Evolutionary conservation across 305 asterid genomes (phyloP).

Genomic region (Rubia peregrina): DNA sequence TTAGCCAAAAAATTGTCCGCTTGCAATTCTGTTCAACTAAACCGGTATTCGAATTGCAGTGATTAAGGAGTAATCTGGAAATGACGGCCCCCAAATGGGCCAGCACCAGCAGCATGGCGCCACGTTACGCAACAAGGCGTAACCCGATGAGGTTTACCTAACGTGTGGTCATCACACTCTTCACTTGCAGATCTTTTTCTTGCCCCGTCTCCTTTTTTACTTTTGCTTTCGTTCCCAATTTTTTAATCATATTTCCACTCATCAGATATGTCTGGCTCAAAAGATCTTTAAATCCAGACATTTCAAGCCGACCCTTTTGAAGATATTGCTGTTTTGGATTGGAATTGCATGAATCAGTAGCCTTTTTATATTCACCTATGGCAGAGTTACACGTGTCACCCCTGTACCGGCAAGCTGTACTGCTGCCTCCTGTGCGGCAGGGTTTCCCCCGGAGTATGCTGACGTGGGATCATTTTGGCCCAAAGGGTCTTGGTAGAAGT

Average conservation of each 20-base stretch:
- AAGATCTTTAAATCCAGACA: background rate
- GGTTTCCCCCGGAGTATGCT: slow-evolving; percentile 29
- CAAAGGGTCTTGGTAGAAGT: slow-evolving; percentile 28
- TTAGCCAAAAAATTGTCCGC: background rate
- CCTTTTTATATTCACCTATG: slow-evolving; percentile 23
- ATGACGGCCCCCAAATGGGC: slow-evolving; percentile 7
- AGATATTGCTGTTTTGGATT: background rate
- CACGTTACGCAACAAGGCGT: slow-evolving; percentile 39
- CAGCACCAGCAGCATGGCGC: slow-evolving; percentile 12
- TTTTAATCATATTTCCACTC: slow-evolving; percentile 6
- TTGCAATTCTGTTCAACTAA: background rate
- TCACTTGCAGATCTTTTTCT: slow-evolving; percentile 2
- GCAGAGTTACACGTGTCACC: slow-evolving; percentile 55
- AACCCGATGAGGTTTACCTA: slow-evolving; percentile 46
- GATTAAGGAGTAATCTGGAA: background rate
- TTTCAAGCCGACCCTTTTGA: slow-evolving; percentile 10
- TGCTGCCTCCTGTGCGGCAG: slow-evolving; percentile 27
- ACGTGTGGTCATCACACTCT: slow-evolving; percentile 86
- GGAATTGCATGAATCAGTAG: background rate
- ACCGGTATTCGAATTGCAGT: background rate
- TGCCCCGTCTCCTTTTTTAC: background rate
- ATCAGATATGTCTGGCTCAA: slow-evolving; percentile 27
- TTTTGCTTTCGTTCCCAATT: background rate
- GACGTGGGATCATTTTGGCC: slow-evolving; percentile 29
- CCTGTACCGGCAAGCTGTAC: slow-evolving; percentile 34